phyloP scores from a whole-genome alignment of 306 rosid genomes.

The Ormosia semicastrata region DNA sequence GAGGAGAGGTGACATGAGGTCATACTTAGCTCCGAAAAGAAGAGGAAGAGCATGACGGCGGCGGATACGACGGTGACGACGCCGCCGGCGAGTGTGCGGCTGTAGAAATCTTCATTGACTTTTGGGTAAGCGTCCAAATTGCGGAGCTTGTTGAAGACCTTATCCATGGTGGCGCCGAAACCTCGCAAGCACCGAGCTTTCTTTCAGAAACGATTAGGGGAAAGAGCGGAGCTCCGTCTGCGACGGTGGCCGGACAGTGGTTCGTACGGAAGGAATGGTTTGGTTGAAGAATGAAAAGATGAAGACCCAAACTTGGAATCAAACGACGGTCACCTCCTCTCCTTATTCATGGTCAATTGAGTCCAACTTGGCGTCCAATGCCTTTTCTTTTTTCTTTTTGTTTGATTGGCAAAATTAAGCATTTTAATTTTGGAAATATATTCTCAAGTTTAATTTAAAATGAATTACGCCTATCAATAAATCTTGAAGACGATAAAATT shows the following conservation, averaged over 20 bases:
- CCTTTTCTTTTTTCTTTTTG: background rate
- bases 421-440: slow-evolving; percentile 18
- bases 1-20: background rate
- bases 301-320: slow-evolving; percentile 18
- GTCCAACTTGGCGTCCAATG: slow-evolving; percentile 37
- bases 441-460: background rate
- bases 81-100: slow-evolving; percentile 88
- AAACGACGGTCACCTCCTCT: background rate
- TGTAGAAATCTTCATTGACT: slow-evolving; percentile 87
- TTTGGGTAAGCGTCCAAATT: slow-evolving; percentile 92
- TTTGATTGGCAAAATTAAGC: background rate
- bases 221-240: slow-evolving; percentile 24
- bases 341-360: slow-evolving; percentile 34
- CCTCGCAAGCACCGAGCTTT: slow-evolving; percentile 21
- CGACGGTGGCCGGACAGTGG: slow-evolving; percentile 38
- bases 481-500: too few relatives aligned
- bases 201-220: background rate
- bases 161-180: slow-evolving; percentile 46
- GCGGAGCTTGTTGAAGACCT: slow-evolving; percentile 65
- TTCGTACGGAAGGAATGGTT: background rate
- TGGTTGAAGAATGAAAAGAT: slow-evolving; percentile 21
- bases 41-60: slow-evolving; percentile 66
- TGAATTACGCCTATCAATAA: too few relatives aligned
- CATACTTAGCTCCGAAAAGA: slow-evolving; percentile 89
- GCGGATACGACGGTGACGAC: slow-evolving; percentile 75